Percentiles rank a stretch among this genome's conserved stretches.
These are phyloP conservation scores for Lactifluus subvellereus DNA, from an alignment of 768 basidiomycete species.

Conservation along the genomic window DNA sequence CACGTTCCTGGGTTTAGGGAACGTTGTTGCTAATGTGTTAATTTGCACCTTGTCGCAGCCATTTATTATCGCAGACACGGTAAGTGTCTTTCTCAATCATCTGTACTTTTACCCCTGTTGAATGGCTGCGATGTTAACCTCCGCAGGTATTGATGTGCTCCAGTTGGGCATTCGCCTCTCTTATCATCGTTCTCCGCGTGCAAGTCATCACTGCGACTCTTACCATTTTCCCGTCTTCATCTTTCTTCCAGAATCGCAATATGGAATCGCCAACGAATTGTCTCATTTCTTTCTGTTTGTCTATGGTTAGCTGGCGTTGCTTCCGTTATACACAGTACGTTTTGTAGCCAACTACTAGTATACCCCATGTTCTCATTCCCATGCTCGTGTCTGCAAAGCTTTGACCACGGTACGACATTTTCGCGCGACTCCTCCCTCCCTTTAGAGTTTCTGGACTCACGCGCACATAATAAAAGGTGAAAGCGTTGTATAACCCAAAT, in stretches of 20 bases:
- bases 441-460: not conserved
- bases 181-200: constrained; percentile 7
- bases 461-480: not conserved
- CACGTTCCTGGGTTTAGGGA: not conserved
- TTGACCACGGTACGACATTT: not conserved
- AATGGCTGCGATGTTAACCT: not conserved
- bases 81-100: not conserved
- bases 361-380: not conserved
- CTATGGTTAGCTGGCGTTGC: not conserved
- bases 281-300: not conserved
- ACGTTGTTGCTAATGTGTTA: not conserved
- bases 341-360: not conserved
- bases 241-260: not conserved
- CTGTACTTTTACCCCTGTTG: too few relatives aligned
- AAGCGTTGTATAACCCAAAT: not conserved
- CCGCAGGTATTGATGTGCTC: not conserved
- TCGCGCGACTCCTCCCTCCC: not conserved
- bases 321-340: not conserved
- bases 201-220: not conserved
- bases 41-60: not conserved
- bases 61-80: not conserved
- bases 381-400: not conserved
- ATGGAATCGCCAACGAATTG: not conserved
- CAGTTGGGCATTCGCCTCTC: not conserved
- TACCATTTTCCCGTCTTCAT: not conserved